Base-by-base conservation (phyloP, 2,329 filamentous ascomycete species). In the Dissoconium aciculare region DNA sequence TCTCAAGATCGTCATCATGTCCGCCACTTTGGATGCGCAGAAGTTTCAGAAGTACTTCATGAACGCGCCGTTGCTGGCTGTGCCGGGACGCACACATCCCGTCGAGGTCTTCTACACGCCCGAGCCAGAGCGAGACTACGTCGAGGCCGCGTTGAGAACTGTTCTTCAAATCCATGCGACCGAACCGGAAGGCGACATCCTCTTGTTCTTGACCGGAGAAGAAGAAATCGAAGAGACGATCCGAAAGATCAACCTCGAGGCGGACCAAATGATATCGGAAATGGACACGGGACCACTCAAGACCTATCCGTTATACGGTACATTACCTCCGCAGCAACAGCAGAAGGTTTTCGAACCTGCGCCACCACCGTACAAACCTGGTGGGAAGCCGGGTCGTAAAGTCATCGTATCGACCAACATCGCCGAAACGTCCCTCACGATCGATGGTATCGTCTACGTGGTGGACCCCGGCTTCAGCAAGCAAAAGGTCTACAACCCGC, bases 391-490 rank as follows among this genome's bases (percentile, higher is more conserved):
- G 1, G 89, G 89, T n/a, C 71, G 89, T 39, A 98, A 98, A 58
- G 77, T 76, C 52, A 91, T 98, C 45, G 70, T 98, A 16, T 82
- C 85, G 6, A 98, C 89, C 43, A 98, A 98, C 57, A 98, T 98
- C 56, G 89, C 89, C 26, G 89, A 98, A 63, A 98, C 89, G 0
- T 87, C 78, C 49, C 71, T 98, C 58, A 98, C 89, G 27, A 98
- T 98, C 38, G 89, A 98, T 52, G 89, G 89, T 53, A 98, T 98
- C 41, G 89, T 98, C 19, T 98, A 94, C 51, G 89, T 98, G 17
- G 87, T 98, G n/a, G 89, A 98, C 50, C 87, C 89, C 2, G 89
- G 89, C 19, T 98, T 98, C 64, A 93, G 84, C 62, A 98, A 98
- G 63, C 89, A 98, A 52, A 98, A 95, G 60, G 89, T 95, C 40